These are phyloP conservation scores for Diaporthe aspalathi DNA, from an alignment of 2,329 filamentous ascomycete species.

Conservation along the genomic window DNA sequence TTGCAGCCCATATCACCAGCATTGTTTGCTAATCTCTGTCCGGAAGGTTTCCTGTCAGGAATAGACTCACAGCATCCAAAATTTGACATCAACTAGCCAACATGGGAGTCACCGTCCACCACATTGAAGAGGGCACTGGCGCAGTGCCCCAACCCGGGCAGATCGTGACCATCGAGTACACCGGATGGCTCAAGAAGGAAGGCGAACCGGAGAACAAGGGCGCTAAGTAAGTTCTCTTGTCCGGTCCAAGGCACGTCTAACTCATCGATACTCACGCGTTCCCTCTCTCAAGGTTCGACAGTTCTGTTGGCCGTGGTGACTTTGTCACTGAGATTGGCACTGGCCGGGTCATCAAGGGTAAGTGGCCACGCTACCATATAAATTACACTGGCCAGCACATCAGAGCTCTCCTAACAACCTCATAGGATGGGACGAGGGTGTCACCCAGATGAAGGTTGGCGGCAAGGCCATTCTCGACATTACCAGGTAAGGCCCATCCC, in stretches of 20 bases:
- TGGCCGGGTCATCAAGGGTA: constrained; percentile 89
- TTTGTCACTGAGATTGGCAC: constrained; percentile 84
- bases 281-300: constrained; percentile 79
- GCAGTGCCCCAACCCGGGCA: constrained; percentile 74
- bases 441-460: constrained; percentile 86
- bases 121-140: constrained; percentile 70
- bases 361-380: constrained; percentile 41
- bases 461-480: constrained; percentile 91
- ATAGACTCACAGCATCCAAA: no score
- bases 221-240: constrained; percentile 67
- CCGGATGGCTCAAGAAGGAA: constrained; percentile 82
- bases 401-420: constrained; percentile 32
- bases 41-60: no score
- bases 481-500: constrained; percentile 67
- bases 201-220: constrained; percentile 74
- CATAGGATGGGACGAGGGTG: constrained; percentile 86
- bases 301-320: constrained; percentile 80
- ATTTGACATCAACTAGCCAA: constrained; percentile 47
- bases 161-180: constrained; percentile 89
- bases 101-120: constrained; percentile 81
- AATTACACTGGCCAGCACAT: background rate
- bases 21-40: constrained; percentile 24
- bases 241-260: constrained; percentile 27
- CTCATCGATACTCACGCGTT: constrained; percentile 41
- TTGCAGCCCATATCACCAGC: constrained; percentile 27